A percentile compares a stretch with the other conserved stretches of the same genome.
These are phyloP conservation scores for Phytophthora rubi DNA, from an alignment of 352 stramenopile species.

Conservation along the genomic window DNA sequence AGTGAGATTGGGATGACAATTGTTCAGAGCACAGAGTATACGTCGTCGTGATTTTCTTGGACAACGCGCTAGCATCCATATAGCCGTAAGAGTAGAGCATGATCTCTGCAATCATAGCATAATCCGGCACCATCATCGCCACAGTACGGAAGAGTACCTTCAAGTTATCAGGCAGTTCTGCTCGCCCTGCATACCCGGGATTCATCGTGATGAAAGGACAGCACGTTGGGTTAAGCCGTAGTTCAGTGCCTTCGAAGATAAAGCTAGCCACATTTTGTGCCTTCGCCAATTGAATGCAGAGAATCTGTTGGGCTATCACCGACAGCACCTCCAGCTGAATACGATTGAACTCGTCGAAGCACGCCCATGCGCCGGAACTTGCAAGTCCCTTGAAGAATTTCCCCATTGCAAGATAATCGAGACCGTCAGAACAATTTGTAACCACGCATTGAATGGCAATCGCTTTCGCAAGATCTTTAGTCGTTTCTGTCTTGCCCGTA, in stretches of 20 bases:
- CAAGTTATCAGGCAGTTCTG: slow-evolving; percentile 92
- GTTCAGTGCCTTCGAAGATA: slow-evolving; percentile 90
- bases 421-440: slow-evolving; percentile 91
- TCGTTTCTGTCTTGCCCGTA: slow-evolving; percentile 94
- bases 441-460: slow-evolving; percentile 94
- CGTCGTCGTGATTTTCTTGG: slow-evolving; percentile 95
- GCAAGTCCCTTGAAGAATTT: slow-evolving; percentile 96
- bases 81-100: slow-evolving; percentile 95
- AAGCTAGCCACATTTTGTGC: slow-evolving; percentile 82
- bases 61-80: slow-evolving; percentile 87
- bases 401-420: slow-evolving; percentile 93
- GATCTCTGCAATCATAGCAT: slow-evolving; percentile 95
- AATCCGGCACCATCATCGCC: slow-evolving; percentile 95
- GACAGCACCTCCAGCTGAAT: slow-evolving; percentile 94
- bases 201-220: slow-evolving; percentile 96
- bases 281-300: slow-evolving; percentile 91
- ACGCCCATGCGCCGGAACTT: slow-evolving; percentile 90
- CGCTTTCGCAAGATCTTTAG: slow-evolving; percentile 92
- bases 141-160: slow-evolving; percentile 94
- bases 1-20: slow-evolving; percentile 94
- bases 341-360: slow-evolving; percentile 95
- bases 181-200: slow-evolving; percentile 87
- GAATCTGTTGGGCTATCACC: slow-evolving; percentile 93
- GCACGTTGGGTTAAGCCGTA: slow-evolving; percentile 90
- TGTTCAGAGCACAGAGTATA: slow-evolving; percentile 96